Percentiles rank a stretch among this genome's conserved stretches.
Evolutionary conservation across 1,139 yeast genomes (phyloP).

Genomic region (Diutina sp.): DNA sequence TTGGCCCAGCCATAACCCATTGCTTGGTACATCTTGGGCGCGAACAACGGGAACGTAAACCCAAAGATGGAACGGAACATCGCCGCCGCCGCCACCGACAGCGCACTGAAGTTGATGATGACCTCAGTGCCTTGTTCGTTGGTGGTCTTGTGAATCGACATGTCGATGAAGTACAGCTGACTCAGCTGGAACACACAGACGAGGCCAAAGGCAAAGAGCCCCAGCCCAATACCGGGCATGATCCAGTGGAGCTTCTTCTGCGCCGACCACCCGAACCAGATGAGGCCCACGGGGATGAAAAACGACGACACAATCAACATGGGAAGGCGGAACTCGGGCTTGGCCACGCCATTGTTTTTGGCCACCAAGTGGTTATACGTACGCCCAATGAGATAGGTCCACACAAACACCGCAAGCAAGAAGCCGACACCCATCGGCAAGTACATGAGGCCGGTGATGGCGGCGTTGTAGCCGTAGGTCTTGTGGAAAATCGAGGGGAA

Average conservation of each 20-base stretch:
- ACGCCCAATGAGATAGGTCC: conserved; percentile 29
- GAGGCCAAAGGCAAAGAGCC: conserved; percentile 42
- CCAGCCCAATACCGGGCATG: conserved; percentile 44
- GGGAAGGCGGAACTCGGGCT: conserved; percentile 45
- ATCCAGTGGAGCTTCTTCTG: conserved; percentile 38
- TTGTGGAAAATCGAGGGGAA: conserved; percentile 40
- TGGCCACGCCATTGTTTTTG: conserved; percentile 36
- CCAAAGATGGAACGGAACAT: conserved; percentile 48
- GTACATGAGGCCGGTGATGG: conserved; percentile 47
- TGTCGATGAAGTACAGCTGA: conserved; percentile 49
- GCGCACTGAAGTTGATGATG: conserved; percentile 31
- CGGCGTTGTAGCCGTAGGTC: conserved; percentile 31
- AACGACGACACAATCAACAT: conserved; percentile 31
- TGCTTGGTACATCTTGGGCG: conserved; percentile 26
- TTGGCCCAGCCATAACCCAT: conserved; percentile 59
- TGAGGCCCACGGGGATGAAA: conserved; percentile 36
- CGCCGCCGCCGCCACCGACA: conserved; percentile 49
- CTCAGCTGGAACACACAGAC: conserved; percentile 47
- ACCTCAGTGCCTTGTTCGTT: neutral
- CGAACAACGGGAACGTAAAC: conserved; percentile 40
- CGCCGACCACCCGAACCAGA: conserved; percentile 59
- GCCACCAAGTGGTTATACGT: conserved; percentile 20
- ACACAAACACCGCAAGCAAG: conserved; percentile 27
- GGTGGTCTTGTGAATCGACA: conserved; percentile 35
- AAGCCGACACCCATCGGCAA: conserved; percentile 43